These are phyloP conservation scores for Mycena galericulata DNA, from an alignment of 768 basidiomycete genomes.

Conservation along the genomic window DNA sequence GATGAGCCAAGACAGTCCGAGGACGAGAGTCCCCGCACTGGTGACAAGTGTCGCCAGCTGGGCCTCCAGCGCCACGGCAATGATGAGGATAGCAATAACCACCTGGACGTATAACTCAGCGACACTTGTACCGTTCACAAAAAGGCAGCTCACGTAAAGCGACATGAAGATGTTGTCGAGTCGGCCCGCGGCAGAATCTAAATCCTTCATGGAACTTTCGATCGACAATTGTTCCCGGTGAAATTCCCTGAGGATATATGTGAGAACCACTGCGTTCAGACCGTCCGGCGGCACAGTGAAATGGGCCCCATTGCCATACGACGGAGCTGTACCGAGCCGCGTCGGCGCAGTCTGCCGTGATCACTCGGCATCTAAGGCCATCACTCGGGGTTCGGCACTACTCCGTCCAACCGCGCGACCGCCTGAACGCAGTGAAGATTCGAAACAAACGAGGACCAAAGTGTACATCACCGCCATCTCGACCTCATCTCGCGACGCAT, in stretches of 20 bases:
- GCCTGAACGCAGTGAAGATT: no score
- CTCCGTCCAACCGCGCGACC: no score
- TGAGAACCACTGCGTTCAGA: no score
- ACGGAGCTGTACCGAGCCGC: no score
- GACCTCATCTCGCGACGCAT: slow-evolving; percentile 76
- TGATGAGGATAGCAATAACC: slow-evolving; percentile 78
- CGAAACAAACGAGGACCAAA: slow-evolving; percentile 5
- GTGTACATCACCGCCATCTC: slow-evolving; percentile 78
- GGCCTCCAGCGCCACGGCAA: slow-evolving; percentile 85
- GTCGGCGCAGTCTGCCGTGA: no score
- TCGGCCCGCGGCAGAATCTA: slow-evolving; percentile 90
- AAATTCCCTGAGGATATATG: slow-evolving; percentile 79
- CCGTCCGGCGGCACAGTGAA: no score
- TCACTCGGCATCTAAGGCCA: no score
- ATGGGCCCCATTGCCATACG: no score
- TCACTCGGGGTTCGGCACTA: no score
- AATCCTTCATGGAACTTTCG: slow-evolving; percentile 87
- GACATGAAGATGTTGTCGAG: slow-evolving; percentile 90
- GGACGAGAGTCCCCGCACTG: slow-evolving; percentile 73
- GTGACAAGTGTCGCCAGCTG: slow-evolving; percentile 81
- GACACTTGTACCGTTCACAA: background rate
- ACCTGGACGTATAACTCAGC: slow-evolving; percentile 38
- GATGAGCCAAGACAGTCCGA: slow-evolving; percentile 87
- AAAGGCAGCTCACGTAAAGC: slow-evolving; percentile 57
- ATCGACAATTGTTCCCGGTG: slow-evolving; percentile 89